Evolutionary conservation across 2,329 filamentous ascomycete species (phyloP).

Genomic region (Hyphodiscus sp.): DNA sequence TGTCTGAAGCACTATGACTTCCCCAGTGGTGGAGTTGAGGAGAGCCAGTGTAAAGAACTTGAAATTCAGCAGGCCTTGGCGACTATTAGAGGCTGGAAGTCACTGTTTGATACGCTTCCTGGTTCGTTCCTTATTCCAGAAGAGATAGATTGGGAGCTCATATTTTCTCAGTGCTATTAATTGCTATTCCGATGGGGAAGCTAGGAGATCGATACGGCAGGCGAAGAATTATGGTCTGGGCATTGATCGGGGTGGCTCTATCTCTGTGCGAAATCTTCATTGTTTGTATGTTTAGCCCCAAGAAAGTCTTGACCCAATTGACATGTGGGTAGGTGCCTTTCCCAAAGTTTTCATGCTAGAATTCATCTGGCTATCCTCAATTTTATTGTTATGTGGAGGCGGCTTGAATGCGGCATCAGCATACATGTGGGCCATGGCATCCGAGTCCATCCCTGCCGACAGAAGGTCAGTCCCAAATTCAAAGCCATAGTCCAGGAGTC

Average conservation of each 20-base stretch:
- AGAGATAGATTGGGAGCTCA: neutral
- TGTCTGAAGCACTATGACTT: constrained; percentile 24
- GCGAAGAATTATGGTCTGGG: constrained; percentile 23
- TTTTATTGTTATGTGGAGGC: constrained; percentile 25
- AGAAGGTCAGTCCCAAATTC: constrained; percentile 13
- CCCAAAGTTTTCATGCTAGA: constrained; percentile 21
- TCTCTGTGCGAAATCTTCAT: constrained; percentile 23
- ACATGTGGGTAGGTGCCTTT: constrained; percentile 20
- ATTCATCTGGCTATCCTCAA: constrained; percentile 27
- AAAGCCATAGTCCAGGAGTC: neutral
- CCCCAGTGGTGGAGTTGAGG: constrained; percentile 14
- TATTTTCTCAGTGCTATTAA: constrained; percentile 21
- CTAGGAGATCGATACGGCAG: constrained; percentile 25
- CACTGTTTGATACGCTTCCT: constrained; percentile 25
- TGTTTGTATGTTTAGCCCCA: constrained; percentile 23
- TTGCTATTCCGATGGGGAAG: constrained; percentile 27
- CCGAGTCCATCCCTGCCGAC: constrained; percentile 21
- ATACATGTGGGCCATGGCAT: constrained; percentile 30
- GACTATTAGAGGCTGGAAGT: constrained; percentile 28
- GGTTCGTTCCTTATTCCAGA: constrained; percentile 12
- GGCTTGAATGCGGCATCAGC: constrained; percentile 26
- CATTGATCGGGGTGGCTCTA: constrained; percentile 21
- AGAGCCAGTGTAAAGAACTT: constrained; percentile 23
- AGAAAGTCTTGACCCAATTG: neutral
- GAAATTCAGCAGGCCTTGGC: constrained; percentile 25